These are phyloP conservation scores for Aspergillus pseudonomiae DNA, from an alignment of 2,329 filamentous ascomycete genomes.

Conservation along the genomic window DNA sequence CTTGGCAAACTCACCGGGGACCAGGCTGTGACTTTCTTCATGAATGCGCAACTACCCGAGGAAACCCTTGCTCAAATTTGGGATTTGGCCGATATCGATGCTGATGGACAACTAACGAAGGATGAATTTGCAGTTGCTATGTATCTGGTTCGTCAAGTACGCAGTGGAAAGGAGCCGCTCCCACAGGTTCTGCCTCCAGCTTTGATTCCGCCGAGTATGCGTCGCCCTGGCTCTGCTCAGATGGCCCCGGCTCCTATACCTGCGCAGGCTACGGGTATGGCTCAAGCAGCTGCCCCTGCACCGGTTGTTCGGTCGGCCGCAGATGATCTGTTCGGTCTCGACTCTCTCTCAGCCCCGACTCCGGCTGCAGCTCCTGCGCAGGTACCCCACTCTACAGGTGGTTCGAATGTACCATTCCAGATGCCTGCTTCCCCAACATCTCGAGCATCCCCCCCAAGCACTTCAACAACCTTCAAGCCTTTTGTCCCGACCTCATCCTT, in stretches of 20 bases:
- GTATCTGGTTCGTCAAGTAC: constrained; percentile 91
- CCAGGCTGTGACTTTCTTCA: constrained; percentile 91
- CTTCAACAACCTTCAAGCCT: constrained; percentile 72
- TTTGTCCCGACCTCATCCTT: constrained; percentile 93
- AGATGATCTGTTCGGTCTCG: constrained; percentile 91
- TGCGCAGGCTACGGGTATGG: constrained; percentile 47
- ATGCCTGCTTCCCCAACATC: constrained; percentile 53
- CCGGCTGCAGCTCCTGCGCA: constrained; percentile 62
- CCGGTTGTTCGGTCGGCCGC: constrained; percentile 76
- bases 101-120: constrained; percentile 78
- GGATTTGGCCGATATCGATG: constrained; percentile 94
- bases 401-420: constrained; percentile 64
- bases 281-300: constrained; percentile 48
- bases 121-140: constrained; percentile 98
- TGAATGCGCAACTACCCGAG: constrained; percentile 85
- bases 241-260: constrained; percentile 47
- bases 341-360: constrained; percentile 64
- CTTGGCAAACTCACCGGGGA: constrained; percentile 88
- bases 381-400: constrained; percentile 70
- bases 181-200: constrained; percentile 78
- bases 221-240: constrained; percentile 51
- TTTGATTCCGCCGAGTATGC: constrained; percentile 84
- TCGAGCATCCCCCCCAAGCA: constrained; percentile 38
- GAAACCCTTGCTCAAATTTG: constrained; percentile 91
- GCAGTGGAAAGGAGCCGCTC: constrained; percentile 70